Base-by-base conservation (phyloP, 108 stramenopile genomes). In the Skeletonema grethae region DNA sequence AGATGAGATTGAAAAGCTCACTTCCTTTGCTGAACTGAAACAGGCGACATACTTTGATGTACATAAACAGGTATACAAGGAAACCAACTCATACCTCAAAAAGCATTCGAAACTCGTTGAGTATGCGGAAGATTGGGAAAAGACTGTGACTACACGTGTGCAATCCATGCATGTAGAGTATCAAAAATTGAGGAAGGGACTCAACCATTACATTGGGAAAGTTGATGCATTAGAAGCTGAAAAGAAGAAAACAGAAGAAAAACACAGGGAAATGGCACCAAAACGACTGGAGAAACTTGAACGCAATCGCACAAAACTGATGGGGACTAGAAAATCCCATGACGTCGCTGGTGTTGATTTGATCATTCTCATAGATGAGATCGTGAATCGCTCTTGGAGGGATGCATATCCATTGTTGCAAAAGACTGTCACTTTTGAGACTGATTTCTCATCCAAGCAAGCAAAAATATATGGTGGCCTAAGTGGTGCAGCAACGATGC, bases 221-320 rank as follows among this genome's bases (percentile, higher is more conserved):
- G 66, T 82, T 29, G 62, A 65, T 38, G 55, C 66, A 34, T 32
- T 82, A 38, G 15, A 65, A 31, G 57, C 12, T n/a, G 77, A 82
- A 34, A 46, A 67, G 11, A 30, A 30, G 11, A 73, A 74, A 34
- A 25, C 69, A 25, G 67, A 68, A 11, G 69, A 77, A 39, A 74
- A 68, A 46, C 45, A 82, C 32, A 73, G 68, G 34, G 50, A 18
- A 6, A 41, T 82, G 20, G 25, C n/a, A n/a, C 71, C 72, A 8
- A 82, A 82, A 38, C 69, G 78, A 45, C 34, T 67, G 2, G 75
- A 82, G 24, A 82, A 82, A 48, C 55, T 82, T 55, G 77, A 82
- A 5, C 61, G 82, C 15, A 82, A 82, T 65, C 60, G 60, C 57
- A 18, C 62, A n/a, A 82, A 82, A 50, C 50, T 82, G 29, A 30